Evolutionary conservation across 805 yeast genomes (phyloP).

Genomic region (Lipomyces spencermartinsiae): DNA sequence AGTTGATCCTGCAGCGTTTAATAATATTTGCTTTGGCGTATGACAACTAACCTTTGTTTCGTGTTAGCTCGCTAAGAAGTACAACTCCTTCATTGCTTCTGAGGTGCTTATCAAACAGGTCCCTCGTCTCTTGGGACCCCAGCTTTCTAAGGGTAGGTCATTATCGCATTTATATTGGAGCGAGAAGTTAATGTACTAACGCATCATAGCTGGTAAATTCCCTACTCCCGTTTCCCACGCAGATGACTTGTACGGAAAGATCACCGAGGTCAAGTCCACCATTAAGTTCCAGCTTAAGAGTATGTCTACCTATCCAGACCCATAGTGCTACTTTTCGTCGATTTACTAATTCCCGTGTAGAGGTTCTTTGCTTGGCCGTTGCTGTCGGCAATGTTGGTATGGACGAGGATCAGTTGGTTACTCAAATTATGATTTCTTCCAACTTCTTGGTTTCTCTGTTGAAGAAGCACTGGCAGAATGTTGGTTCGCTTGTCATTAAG

Average conservation of each 20-base stretch:
- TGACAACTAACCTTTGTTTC: not conserved
- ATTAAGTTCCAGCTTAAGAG: slow-evolving; percentile 99
- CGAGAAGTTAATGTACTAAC: not conserved
- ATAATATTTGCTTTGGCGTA: slow-evolving; percentile 36
- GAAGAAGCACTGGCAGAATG: slow-evolving; percentile 99
- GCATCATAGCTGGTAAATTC: slow-evolving; percentile 92
- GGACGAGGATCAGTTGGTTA: slow-evolving; percentile 94
- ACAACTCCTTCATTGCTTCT: slow-evolving; percentile 99
- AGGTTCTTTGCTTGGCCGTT: slow-evolving; percentile 99
- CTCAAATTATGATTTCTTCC: slow-evolving; percentile 98
- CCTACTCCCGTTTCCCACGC: slow-evolving; percentile 99
- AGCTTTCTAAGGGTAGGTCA: slow-evolving; percentile 77
- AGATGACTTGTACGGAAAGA: slow-evolving; percentile 96
- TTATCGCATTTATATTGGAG: too few relatives aligned
- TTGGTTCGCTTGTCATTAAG: slow-evolving; percentile 98
- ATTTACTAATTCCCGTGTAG: slow-evolving; percentile 43
- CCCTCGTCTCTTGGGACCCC: slow-evolving; percentile 99
- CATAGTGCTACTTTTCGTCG: not conserved
- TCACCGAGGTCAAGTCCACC: slow-evolving; percentile 97
- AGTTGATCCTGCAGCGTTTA: not conserved
- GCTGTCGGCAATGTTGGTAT: slow-evolving; percentile 99
- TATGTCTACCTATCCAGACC: not conserved
- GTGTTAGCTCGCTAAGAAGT: slow-evolving; percentile 91
- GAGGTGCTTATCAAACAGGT: slow-evolving; percentile 99
- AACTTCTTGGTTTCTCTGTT: slow-evolving; percentile 99